phyloP scores from a whole-genome alignment of 345 rosid species.

The Salix brachista region DNA sequence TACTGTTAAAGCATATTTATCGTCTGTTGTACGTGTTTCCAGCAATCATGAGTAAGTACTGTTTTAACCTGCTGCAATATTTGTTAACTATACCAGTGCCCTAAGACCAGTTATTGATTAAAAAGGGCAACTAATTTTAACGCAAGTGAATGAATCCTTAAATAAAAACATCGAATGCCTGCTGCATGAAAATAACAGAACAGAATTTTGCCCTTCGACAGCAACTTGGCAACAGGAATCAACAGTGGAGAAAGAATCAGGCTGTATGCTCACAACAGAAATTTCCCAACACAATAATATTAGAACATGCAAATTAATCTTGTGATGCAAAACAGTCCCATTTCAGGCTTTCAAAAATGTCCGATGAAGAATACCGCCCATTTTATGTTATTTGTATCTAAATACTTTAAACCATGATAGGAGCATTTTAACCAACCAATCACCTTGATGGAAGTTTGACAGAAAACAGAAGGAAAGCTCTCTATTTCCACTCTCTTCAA shows the following conservation, averaged over 20 bases:
- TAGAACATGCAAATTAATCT: neutral
- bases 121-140: too few relatives aligned
- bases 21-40: neutral
- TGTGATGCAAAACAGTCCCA: neutral
- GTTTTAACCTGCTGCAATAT: neutral
- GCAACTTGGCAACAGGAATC: neutral
- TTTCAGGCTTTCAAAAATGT: neutral
- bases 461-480: too few relatives aligned
- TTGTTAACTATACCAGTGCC: too few relatives aligned
- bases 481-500: too few relatives aligned
- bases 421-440: neutral
- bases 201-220: neutral
- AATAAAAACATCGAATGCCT: neutral
- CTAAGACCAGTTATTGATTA: too few relatives aligned
- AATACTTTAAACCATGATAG: conserved; percentile 4
- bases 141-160: neutral
- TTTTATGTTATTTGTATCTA: neutral
- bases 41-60: neutral
- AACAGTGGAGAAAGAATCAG: neutral
- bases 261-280: neutral
- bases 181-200: neutral
- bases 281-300: neutral
- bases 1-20: neutral
- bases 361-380: neutral
- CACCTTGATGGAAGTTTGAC: neutral